A percentile compares a stretch with the other conserved stretches of the same genome.
phyloP scores from a whole-genome alignment of 148 eudicot species.

The Vaccinium darrowii region DNA sequence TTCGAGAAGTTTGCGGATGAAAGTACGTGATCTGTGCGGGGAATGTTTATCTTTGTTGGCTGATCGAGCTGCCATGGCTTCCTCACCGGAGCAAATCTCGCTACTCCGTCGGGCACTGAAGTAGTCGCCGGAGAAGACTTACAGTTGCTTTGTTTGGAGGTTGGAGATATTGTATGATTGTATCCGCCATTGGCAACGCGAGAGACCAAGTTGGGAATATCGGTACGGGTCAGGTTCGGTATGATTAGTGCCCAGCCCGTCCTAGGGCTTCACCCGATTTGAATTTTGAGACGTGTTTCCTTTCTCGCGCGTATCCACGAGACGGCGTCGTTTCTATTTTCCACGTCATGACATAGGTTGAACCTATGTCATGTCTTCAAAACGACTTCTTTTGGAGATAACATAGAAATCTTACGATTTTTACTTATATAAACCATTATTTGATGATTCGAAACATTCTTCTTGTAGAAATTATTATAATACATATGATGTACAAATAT shows the following conservation, averaged over 20 bases:
- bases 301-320: too few relatives aligned
- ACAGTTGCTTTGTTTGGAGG: neutral
- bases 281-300: neutral
- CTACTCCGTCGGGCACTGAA: slow-evolving; percentile 16
- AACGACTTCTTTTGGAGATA: too few relatives aligned
- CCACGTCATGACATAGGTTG: too few relatives aligned
- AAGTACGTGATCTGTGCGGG: slow-evolving; percentile 8
- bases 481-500: too few relatives aligned
- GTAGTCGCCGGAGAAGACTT: neutral
- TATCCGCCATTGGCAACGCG: too few relatives aligned
- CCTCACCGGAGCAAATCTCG: slow-evolving; percentile 17
- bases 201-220: neutral
- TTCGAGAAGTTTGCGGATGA: slow-evolving; percentile 10
- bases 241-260: neutral
- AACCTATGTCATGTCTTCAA: too few relatives aligned
- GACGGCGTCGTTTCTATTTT: too few relatives aligned
- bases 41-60: neutral
- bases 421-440: too few relatives aligned
- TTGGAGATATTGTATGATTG: slow-evolving; percentile 18
- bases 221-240: neutral
- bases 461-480: too few relatives aligned
- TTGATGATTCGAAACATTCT: too few relatives aligned
- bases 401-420: too few relatives aligned
- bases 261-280: neutral
- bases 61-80: slow-evolving; percentile 26